A percentile compares a stretch with the other conserved stretches of the same genome.
These are phyloP conservation scores for Calycina herbarum DNA, from an alignment of 2,329 filamentous ascomycete species.

Conservation along the genomic window DNA sequence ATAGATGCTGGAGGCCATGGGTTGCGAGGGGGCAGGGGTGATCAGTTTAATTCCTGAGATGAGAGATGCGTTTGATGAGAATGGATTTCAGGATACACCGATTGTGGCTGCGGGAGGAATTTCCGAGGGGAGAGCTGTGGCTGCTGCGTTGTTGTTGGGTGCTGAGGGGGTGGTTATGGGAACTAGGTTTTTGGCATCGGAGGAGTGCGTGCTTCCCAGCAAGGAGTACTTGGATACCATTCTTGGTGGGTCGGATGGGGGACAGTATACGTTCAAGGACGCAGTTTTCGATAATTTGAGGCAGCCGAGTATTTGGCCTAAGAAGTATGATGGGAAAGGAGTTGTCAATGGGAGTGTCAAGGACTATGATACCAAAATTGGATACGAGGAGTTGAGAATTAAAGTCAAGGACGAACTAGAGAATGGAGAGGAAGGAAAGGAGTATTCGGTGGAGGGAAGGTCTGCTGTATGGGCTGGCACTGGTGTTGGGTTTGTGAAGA, in stretches of 20 bases:
- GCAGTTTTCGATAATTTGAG: constrained; percentile 53
- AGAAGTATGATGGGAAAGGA: constrained; percentile 56
- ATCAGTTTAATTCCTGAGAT: constrained; percentile 40
- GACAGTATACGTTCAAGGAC: constrained; percentile 49
- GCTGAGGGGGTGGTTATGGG: constrained; percentile 49
- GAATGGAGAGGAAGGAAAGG: constrained; percentile 45
- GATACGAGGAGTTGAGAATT: constrained; percentile 41
- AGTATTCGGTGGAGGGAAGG: constrained; percentile 53
- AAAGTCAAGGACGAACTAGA: constrained; percentile 39
- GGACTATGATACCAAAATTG: constrained; percentile 42
- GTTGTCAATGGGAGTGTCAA: constrained; percentile 55
- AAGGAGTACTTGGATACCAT: constrained; percentile 50
- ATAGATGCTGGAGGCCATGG: constrained; percentile 42
- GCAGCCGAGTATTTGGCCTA: constrained; percentile 59
- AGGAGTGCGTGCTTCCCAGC: constrained; percentile 46
- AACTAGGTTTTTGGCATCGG: constrained; percentile 49
- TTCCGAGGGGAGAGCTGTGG: constrained; percentile 39
- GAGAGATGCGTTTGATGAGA: constrained; percentile 31
- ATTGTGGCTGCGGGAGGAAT: constrained; percentile 41
- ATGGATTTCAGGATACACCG: constrained; percentile 31
- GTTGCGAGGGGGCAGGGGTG: constrained; percentile 33
- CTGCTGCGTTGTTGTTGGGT: constrained; percentile 39
- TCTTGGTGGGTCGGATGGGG: constrained; percentile 49
- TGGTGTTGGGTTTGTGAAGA: constrained; percentile 57
- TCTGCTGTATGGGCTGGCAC: constrained; percentile 64